Evolutionary conservation across 306 rosid genomes (phyloP).

Genomic region (Mucuna pruriens): DNA sequence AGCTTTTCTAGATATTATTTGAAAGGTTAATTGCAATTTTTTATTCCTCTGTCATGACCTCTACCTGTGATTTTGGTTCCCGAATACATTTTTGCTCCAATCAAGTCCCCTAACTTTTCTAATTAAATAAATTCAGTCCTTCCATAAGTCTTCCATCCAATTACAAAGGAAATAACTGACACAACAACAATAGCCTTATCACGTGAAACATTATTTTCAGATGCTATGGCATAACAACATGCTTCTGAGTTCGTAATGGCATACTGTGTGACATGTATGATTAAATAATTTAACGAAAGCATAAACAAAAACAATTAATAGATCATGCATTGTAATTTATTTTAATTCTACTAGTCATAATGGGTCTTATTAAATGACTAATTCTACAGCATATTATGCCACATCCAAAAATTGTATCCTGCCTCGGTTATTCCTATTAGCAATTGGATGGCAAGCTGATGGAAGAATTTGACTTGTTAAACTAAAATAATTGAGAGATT

Average conservation of each 20-base stretch:
- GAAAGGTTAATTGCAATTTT: background rate
- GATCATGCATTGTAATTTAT: background rate
- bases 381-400: background rate
- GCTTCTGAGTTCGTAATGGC: background rate
- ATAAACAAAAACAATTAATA: background rate
- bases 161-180: background rate
- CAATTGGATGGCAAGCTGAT: background rate
- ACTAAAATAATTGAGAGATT: too few relatives aligned
- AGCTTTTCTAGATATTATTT: conserved; percentile 28
- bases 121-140: background rate
- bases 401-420: background rate
- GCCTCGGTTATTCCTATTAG: background rate
- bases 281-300: background rate
- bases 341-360: background rate
- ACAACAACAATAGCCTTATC: background rate
- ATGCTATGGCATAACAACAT: background rate
- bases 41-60: background rate
- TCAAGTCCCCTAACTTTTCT: background rate
- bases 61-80: background rate
- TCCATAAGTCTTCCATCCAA: background rate
- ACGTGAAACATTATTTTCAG: background rate
- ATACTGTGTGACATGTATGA: background rate
- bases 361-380: background rate
- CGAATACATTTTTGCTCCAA: background rate
- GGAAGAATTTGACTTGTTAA: background rate